Evolutionary conservation across 495 filamentous ascomycete species (phyloP), one percentile per base, ranked within the genome.

Genomic region (Penicillium soppii): DNA sequence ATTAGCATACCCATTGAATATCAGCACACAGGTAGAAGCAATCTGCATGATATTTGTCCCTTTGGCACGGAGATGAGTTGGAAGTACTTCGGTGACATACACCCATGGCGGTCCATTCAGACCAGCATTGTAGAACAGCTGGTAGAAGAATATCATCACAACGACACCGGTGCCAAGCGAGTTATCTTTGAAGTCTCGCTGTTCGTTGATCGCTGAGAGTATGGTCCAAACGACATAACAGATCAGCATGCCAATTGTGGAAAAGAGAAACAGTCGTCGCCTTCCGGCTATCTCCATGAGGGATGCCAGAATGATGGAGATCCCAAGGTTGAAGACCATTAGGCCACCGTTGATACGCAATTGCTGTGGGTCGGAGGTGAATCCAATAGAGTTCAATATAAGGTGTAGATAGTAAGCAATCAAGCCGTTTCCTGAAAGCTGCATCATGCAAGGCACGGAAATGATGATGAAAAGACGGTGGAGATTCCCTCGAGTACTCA

Each of bases 211-310:
- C 19, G 79, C 79, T 12, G 79, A 77, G 6, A 77, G 71, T 32
- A 81, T 65, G 17, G 81, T 60, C 75, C 77, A 77, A 65, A 83
- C 71, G 41, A 79, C 65, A 58, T 81, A 83, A 44, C 75, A 76
- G 23, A 66, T 49, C 42, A 80, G 69, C 79, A 85, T 86, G 33
- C 74, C 75, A 7, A 62, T 63, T 4, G 82, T 85, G 19, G 80
- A 68, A 58, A 78, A 77, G 16, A 88, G 70, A 29, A 86, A 86
- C 41, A 80, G 66, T 30, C 74, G 71, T 41, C 82, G 74, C 15
- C 82, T 76, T 43, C 82, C 82, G 21, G 85, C 63, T 6, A 80
- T 66, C 47, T 90, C 88, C 7, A 85, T 80, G 50, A 87, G 76
- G 41, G 77, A 73, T 21, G 88, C 82, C 8, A 86, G 84, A 16